Evolutionary conservation across 139 green algal genomes (phyloP).

Genomic region (Gonium pectorale): DNA sequence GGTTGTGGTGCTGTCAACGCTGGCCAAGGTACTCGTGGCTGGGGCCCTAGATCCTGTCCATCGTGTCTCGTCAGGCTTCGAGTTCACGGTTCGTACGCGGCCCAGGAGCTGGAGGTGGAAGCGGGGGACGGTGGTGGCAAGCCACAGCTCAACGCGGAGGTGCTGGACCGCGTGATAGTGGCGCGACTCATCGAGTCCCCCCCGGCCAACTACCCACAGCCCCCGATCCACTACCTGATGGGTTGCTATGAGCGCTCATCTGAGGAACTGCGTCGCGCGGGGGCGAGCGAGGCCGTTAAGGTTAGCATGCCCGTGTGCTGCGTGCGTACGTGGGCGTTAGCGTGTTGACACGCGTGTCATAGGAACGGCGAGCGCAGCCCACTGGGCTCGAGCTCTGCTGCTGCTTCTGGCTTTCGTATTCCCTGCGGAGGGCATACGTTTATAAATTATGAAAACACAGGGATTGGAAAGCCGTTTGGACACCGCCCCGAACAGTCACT

Average conservation of each 20-base stretch:
- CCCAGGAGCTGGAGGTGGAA: constrained; percentile 26
- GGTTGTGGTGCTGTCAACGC: not conserved
- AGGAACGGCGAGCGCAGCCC: no score
- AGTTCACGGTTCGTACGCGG: no score
- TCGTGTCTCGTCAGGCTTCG: no score
- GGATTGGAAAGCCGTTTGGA: no score
- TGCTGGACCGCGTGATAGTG: constrained; percentile 81
- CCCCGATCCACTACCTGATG: constrained; percentile 85
- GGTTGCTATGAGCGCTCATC: constrained; percentile 68
- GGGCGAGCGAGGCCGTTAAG: constrained; percentile 41
- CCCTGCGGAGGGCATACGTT: no score
- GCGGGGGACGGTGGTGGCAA: not conserved
- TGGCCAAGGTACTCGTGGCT: constrained; percentile 20
- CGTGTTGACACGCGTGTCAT: no score
- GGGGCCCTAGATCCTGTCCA: no score
- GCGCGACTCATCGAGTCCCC: constrained; percentile 79
- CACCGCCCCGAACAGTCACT: no score
- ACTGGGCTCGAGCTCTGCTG: no score
- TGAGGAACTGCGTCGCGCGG: constrained; percentile 57
- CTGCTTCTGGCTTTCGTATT: no score
- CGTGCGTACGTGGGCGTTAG: no score
- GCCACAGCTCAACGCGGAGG: constrained; percentile 58
- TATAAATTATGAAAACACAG: no score
- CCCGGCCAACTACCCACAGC: constrained; percentile 65
- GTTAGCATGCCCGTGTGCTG: constrained; percentile 12